Percentiles rank a stretch among this genome's conserved stretches.
These are phyloP conservation scores for Blastobotrys malaysiensis DNA, from an alignment of 1,139 yeast genomes.

Conservation along the genomic window DNA sequence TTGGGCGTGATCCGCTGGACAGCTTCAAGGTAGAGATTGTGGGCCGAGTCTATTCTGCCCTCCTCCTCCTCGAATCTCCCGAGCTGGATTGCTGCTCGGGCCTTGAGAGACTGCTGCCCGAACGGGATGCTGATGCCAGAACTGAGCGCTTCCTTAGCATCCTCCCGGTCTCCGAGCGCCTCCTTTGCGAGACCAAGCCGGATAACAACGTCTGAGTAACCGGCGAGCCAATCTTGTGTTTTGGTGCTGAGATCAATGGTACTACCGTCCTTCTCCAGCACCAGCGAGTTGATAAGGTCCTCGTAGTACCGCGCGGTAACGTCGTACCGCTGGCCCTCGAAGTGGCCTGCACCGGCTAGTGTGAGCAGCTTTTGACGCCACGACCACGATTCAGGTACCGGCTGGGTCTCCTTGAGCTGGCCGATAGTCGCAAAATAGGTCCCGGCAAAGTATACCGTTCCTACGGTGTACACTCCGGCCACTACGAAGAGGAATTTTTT, in stretches of 20 bases:
- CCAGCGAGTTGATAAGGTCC: slow-evolving; percentile 26
- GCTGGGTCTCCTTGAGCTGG: slow-evolving; percentile 27
- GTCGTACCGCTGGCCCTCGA: slow-evolving; percentile 22
- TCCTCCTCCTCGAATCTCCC: slow-evolving; percentile 22
- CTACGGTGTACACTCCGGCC: neutral
- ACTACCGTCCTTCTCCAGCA: slow-evolving; percentile 20
- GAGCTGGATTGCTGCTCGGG: slow-evolving; percentile 28
- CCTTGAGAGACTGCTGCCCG: slow-evolving; percentile 27
- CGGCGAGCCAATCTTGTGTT: slow-evolving; percentile 34
- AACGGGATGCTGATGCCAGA: slow-evolving; percentile 30
- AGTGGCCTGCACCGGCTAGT: slow-evolving; percentile 30
- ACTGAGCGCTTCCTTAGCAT: slow-evolving; percentile 31
- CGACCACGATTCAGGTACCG: slow-evolving; percentile 31
- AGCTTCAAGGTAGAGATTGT: slow-evolving; percentile 39
- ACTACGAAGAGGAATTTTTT: neutral
- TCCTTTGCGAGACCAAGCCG: slow-evolving; percentile 34
- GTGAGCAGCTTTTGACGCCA: slow-evolving; percentile 25
- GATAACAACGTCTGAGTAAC: slow-evolving; percentile 36
- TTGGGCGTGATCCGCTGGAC: slow-evolving; percentile 33
- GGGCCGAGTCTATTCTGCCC: slow-evolving; percentile 31
- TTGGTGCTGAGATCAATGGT: slow-evolving; percentile 21
- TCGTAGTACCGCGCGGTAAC: slow-evolving; percentile 22
- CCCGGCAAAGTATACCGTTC: slow-evolving; percentile 12
- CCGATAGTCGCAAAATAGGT: slow-evolving; percentile 22
- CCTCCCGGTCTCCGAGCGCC: slow-evolving; percentile 22